Evolutionary conservation across 2,329 filamentous ascomycete species (phyloP).

Genomic region (Parastagonospora nodorum): DNA sequence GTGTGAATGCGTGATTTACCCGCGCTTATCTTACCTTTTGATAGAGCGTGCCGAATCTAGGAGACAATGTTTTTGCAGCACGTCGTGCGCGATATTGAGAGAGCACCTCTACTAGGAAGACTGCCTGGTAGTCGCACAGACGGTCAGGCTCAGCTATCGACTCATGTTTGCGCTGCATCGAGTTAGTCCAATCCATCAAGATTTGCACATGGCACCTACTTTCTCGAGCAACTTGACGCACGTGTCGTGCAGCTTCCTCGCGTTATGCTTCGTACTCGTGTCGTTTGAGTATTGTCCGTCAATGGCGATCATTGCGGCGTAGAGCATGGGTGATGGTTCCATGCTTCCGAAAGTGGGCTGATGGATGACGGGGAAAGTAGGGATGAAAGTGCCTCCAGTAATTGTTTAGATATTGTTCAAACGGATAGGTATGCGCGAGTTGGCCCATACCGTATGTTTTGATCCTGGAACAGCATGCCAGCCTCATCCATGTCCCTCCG

Average conservation of each 20-base stretch:
- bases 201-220: slow-evolving; percentile 20
- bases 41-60: slow-evolving; percentile 46
- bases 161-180: slow-evolving; percentile 31
- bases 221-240: slow-evolving; percentile 49
- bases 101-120: slow-evolving; percentile 51
- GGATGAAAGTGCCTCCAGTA: slow-evolving; percentile 55
- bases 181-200: slow-evolving; percentile 15
- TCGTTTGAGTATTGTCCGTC: slow-evolving; percentile 49
- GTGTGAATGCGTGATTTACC: background rate
- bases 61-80: slow-evolving; percentile 42
- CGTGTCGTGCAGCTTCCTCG: slow-evolving; percentile 47
- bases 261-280: slow-evolving; percentile 40
- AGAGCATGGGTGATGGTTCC: slow-evolving; percentile 49
- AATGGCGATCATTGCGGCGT: slow-evolving; percentile 51
- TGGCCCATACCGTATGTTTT: slow-evolving; percentile 47
- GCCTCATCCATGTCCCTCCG: slow-evolving; percentile 46
- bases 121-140: slow-evolving; percentile 51
- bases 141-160: slow-evolving; percentile 32
- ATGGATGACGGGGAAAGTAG: slow-evolving; percentile 52
- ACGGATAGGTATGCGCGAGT: slow-evolving; percentile 37
- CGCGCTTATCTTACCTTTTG: slow-evolving; percentile 28
- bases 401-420: slow-evolving; percentile 49
- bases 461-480: slow-evolving; percentile 40
- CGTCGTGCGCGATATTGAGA: slow-evolving; percentile 50
- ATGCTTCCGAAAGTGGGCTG: slow-evolving; percentile 45